Conservation (phyloP, 2,329 filamentous ascomycete genomes). For the Alternaria solani region DNA sequence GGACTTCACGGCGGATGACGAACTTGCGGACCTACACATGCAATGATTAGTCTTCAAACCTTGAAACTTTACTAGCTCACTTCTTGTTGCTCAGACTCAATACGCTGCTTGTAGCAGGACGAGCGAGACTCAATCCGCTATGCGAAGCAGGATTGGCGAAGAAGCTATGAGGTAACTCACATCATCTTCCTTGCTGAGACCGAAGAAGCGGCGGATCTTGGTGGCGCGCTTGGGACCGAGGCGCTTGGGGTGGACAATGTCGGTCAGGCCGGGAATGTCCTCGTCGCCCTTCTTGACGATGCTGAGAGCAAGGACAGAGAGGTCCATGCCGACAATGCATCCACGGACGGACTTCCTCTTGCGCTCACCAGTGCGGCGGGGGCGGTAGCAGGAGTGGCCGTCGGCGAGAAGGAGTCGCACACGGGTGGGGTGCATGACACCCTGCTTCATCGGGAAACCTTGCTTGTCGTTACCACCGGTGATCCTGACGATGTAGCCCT, state of each 20-base stretch:
- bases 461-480: constrained; percentile 99
- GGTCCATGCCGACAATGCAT: constrained; percentile 96
- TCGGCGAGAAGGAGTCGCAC: constrained; percentile 95
- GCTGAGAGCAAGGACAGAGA: constrained; percentile 91
- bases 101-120: constrained; percentile 52
- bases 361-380: constrained; percentile 96
- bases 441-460: constrained; percentile 99
- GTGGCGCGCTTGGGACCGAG: constrained; percentile 99
- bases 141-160: constrained; percentile 64
- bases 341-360: constrained; percentile 99
- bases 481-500: constrained; percentile 99
- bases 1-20: constrained; percentile 98
- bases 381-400: constrained; percentile 99
- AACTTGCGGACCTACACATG: constrained; percentile 90
- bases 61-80: constrained; percentile 15
- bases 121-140: constrained; percentile 65
- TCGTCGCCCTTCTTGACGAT: constrained; percentile 98
- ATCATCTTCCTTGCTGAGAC: constrained; percentile 99
- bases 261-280: constrained; percentile 95
- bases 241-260: constrained; percentile 98
- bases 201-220: constrained; percentile 99
- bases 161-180: constrained; percentile 78
- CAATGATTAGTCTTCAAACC: constrained; percentile 30
- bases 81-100: constrained; percentile 58
- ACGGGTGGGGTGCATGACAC: constrained; percentile 98